A percentile compares a stretch with the other conserved stretches of the same genome.
Conservation (phyloP, 2,329 filamentous ascomycete species). For the Monascus ruber region DNA sequence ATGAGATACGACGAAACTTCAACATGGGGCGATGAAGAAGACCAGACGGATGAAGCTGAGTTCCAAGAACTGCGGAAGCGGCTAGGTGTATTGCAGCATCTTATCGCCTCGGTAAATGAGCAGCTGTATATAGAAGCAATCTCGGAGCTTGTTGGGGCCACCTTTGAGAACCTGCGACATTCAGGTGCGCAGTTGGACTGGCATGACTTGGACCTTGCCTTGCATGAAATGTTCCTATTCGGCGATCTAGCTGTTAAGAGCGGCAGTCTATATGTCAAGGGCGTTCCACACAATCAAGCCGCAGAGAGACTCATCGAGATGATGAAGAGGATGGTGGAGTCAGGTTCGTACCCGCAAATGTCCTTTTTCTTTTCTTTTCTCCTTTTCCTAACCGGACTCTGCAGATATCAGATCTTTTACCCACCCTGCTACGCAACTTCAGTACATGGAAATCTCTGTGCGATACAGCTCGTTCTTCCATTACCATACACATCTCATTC, state of each 20-base stretch:
- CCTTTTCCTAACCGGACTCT: constrained; percentile 10
- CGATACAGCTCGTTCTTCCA: constrained; percentile 92
- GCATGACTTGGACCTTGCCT: constrained; percentile 85
- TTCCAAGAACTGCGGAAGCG: constrained; percentile 90
- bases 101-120: constrained; percentile 81
- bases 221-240: constrained; percentile 93
- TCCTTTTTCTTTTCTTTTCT: not conserved
- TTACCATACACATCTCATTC: constrained; percentile 66
- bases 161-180: constrained; percentile 69
- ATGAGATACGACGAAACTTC: constrained; percentile 97
- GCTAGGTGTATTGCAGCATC: constrained; percentile 83
- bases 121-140: constrained; percentile 77
- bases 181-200: constrained; percentile 70
- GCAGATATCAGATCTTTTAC: constrained; percentile 71
- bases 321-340: constrained; percentile 93
- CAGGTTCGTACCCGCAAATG: constrained; percentile 46
- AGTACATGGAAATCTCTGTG: constrained; percentile 98
- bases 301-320: constrained; percentile 75
- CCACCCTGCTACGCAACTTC: constrained; percentile 83
- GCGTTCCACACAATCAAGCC: constrained; percentile 65
- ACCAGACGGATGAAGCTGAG: constrained; percentile 92
- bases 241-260: constrained; percentile 87
- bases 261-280: constrained; percentile 76
- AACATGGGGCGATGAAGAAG: constrained; percentile 85
- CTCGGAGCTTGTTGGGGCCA: constrained; percentile 75